Conservation (phyloP, 2,329 filamentous ascomycete genomes). For the Lasiodiplodia hormozganensis region DNA sequence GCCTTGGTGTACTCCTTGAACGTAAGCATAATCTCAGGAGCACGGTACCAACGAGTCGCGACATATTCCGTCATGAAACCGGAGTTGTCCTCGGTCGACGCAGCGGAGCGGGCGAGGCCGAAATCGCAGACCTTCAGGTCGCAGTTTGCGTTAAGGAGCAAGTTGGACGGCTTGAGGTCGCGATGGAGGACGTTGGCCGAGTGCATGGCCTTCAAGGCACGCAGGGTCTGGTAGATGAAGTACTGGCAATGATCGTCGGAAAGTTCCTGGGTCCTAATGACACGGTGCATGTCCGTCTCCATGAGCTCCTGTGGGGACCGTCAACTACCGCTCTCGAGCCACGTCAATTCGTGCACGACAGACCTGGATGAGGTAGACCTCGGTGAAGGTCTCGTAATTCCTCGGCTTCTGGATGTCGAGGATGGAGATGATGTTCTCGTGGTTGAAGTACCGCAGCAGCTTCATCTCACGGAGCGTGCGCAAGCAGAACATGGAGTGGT, state of each 20-base stretch:
- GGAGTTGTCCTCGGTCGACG: conserved; percentile 98
- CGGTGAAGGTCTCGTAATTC: conserved; percentile 94
- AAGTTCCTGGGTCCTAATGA: conserved; percentile 97
- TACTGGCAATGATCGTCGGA: conserved; percentile 99
- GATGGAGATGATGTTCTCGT: conserved; percentile 99
- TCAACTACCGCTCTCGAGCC: conserved; percentile 31
- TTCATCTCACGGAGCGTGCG: conserved; percentile 99
- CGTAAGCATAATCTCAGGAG: conserved; percentile 99
- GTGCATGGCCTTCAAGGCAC: conserved; percentile 98
- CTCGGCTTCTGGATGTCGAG: conserved; percentile 98
- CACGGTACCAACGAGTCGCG: conserved; percentile 97
- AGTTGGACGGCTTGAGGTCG: conserved; percentile 95
- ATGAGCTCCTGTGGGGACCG: conserved; percentile 78
- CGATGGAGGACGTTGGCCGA: conserved; percentile 97
- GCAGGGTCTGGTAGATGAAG: conserved; percentile 99
- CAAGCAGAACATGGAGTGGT: conserved; percentile 98
- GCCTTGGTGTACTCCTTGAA: conserved; percentile 99
- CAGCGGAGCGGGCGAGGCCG: conserved; percentile 91
- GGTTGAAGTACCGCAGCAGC: conserved; percentile 97
- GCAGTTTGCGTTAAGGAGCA: conserved; percentile 97
- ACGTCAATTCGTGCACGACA: conserved; percentile 4
- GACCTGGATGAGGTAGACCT: conserved; percentile 98
- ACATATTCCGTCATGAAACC: conserved; percentile 99
- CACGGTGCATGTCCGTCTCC: conserved; percentile 99
- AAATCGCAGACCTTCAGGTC: conserved; percentile 99